Percentiles rank a stretch among this genome's conserved stretches.
Conservation (phyloP, 2,329 filamentous ascomycete species). For the Trichoderma lentiforme region DNA sequence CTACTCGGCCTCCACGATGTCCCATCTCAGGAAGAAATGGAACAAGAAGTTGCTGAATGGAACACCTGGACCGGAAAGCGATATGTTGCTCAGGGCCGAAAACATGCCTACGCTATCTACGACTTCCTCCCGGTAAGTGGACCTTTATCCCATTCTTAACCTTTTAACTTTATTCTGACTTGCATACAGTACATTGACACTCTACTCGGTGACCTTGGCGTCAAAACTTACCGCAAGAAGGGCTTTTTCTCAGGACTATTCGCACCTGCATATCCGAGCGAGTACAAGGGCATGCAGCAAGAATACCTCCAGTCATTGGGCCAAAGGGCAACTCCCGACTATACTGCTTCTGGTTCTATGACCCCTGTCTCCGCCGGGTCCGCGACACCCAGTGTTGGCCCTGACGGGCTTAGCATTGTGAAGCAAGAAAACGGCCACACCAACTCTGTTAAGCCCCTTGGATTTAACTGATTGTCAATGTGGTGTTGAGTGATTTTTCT, state of each 20-base stretch:
- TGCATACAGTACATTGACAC: background rate
- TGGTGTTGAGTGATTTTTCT: background rate
- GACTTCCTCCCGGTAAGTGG: background rate
- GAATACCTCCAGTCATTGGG: slow-evolving; percentile 16
- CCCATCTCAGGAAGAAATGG: slow-evolving; percentile 28
- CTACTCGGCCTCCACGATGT: slow-evolving; percentile 27
- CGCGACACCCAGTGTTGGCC: background rate
- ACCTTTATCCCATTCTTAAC: background rate
- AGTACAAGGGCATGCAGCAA: slow-evolving; percentile 21
- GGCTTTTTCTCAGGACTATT: slow-evolving; percentile 18
- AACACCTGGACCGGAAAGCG: slow-evolving; percentile 34
- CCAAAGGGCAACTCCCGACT: background rate
- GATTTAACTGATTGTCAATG: background rate
- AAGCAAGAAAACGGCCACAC: background rate
- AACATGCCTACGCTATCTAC: background rate
- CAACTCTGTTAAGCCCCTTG: background rate
- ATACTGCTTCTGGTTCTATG: background rate
- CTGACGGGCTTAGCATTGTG: background rate
- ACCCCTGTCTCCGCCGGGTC: background rate
- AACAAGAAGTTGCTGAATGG: slow-evolving; percentile 30
- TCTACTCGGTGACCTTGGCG: background rate
- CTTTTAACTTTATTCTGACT: background rate
- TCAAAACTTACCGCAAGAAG: background rate
- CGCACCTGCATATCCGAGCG: slow-evolving; percentile 17
- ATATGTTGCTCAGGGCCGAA: slow-evolving; percentile 31